These are phyloP conservation scores for Cystobasidium ongulense DNA, from an alignment of 768 basidiomycete species.

Conservation along the genomic window DNA sequence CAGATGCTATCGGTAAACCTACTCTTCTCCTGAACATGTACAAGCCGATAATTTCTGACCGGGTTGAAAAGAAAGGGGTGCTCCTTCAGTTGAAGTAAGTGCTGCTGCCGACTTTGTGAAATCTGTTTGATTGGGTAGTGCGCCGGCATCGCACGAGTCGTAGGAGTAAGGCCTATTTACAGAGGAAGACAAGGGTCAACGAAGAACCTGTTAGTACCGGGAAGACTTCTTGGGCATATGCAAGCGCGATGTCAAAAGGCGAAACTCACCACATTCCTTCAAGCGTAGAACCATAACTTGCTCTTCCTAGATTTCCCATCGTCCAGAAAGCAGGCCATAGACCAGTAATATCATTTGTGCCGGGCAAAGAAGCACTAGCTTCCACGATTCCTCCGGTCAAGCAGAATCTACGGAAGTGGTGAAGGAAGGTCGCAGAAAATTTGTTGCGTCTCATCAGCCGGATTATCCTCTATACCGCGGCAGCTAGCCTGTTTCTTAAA, in stretches of 20 bases:
- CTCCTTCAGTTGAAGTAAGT: conserved; percentile 31
- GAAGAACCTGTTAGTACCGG: conserved; percentile 7
- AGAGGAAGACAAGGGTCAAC: neutral
- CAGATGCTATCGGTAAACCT: neutral
- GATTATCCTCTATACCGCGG: neutral
- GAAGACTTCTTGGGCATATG: conserved; percentile 25
- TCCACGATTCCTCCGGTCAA: conserved; percentile 42
- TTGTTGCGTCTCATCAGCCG: conserved; percentile 36
- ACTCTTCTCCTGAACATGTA: conserved; percentile 69
- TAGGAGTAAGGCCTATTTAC: conserved; percentile 27
- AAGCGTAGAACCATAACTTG: conserved; percentile 38
- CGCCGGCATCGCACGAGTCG: conserved; percentile 77
- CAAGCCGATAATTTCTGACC: conserved; percentile 81
- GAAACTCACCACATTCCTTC: conserved; percentile 32
- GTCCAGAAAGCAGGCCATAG: conserved; percentile 28
- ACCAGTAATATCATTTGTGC: conserved; percentile 1
- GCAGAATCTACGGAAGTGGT: conserved; percentile 19
- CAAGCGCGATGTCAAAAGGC: conserved; percentile 2
- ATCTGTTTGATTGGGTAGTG: conserved; percentile 62
- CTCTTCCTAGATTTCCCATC: conserved; percentile 41
- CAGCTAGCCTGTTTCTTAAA: neutral
- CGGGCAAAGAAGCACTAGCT: conserved; percentile 33
- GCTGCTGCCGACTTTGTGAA: neutral
- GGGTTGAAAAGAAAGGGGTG: conserved; percentile 52
- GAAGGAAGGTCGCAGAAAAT: conserved; percentile 27